Conservation (phyloP, 257 asterid species). For the Sherardia arvensis region DNA sequence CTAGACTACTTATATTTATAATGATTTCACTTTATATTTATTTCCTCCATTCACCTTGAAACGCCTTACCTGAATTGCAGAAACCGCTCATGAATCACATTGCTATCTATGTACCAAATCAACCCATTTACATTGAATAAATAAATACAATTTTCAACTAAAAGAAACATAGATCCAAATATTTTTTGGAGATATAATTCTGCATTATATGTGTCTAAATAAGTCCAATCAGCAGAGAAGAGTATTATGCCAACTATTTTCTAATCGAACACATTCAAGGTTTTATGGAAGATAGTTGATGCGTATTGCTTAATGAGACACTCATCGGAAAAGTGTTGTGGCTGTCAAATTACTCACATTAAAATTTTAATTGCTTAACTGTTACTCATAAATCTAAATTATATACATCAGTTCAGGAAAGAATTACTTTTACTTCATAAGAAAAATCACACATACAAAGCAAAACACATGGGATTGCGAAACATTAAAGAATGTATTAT, state of each 20-base stretch:
- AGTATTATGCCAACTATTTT: not conserved
- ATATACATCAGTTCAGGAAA: not conserved
- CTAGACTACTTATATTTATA: too few species aligned
- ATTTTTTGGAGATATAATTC: not conserved
- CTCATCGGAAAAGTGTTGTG: not conserved
- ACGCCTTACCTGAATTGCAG: slow-evolving; percentile 19
- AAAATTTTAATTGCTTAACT: not conserved
- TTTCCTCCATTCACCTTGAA: slow-evolving; percentile 31
- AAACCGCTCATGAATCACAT: not conserved
- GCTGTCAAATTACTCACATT: not conserved
- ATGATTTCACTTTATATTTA: slow-evolving; percentile 10
- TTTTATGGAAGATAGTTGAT: too few species aligned
- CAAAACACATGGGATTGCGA: too few species aligned
- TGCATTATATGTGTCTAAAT: not conserved
- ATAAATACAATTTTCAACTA: too few species aligned
- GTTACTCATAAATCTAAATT: not conserved
- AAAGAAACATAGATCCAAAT: not conserved
- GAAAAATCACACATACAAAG: not conserved
- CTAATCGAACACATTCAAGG: not conserved
- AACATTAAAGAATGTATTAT: too few species aligned
- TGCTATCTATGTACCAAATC: not conserved
- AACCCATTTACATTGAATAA: not conserved
- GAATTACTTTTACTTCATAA: not conserved
- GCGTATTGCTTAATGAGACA: not conserved
- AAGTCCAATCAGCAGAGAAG: not conserved